These are phyloP conservation scores for Microbotryum scabiosae DNA, from an alignment of 1,284 basidiomycete genomes.

Conservation along the genomic window DNA sequence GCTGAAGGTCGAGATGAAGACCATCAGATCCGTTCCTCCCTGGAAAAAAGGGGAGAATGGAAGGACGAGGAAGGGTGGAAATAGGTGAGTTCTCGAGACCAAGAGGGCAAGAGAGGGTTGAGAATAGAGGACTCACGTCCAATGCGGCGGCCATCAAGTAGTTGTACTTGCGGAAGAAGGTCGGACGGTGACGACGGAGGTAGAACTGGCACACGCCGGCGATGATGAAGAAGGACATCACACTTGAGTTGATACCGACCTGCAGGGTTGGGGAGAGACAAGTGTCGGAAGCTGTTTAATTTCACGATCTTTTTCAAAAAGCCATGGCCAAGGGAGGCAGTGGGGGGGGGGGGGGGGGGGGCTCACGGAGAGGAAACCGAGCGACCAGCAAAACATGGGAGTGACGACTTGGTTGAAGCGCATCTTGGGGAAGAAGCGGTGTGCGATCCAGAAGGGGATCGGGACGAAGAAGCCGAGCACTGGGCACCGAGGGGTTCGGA, in stretches of 20 bases:
- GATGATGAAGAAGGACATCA: constrained; percentile 7
- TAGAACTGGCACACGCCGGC: constrained; percentile 8
- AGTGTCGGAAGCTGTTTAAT: neutral
- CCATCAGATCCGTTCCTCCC: constrained; percentile 25
- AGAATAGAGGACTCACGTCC: constrained; percentile 12
- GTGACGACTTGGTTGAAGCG: constrained; percentile 19
- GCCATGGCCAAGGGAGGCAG: too few species aligned
- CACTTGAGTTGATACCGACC: constrained; percentile 11
- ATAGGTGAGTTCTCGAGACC: too few species aligned
- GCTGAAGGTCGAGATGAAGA: constrained; percentile 21
- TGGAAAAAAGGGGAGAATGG: too few species aligned
- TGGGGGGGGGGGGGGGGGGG: too few species aligned
- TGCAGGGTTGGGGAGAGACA: constrained; percentile 14
- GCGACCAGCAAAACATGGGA: constrained; percentile 5
- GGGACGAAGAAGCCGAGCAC: constrained; percentile 46
- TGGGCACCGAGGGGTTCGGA: constrained; percentile 43
- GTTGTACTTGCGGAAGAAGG: constrained; percentile 30
- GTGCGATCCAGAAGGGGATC: constrained; percentile 49
- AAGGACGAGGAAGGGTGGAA: too few species aligned
- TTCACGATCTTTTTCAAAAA: too few species aligned
- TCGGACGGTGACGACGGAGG: constrained; percentile 11
- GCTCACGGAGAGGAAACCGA: neutral
- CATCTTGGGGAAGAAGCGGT: constrained; percentile 46
- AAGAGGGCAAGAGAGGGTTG: too few species aligned
- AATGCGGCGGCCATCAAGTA: constrained; percentile 31